Evolutionary conservation across 2,329 filamentous ascomycete species (phyloP), one percentile per base, ranked within the genome.

Genomic region (Colletotrichum chlorophyti): DNA sequence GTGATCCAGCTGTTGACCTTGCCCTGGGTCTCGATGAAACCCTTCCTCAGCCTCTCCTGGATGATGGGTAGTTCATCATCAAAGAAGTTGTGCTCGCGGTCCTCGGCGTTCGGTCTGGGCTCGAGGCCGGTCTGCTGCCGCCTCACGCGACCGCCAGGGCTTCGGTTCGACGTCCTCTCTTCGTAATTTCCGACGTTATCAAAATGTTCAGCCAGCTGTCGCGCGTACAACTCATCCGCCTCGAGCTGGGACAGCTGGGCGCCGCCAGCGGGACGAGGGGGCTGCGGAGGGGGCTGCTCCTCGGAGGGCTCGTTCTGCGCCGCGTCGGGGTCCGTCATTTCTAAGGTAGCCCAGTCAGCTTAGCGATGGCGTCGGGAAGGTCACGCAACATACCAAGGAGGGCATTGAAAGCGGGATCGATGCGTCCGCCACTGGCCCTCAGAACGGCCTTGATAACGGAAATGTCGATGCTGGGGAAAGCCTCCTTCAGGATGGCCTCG

Each of bases 21-120:
- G 53, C 85, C 88, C 76, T 98, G 95, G 2, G 95, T 98, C 70
- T 99, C 93, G 53, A 93, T 69, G 76, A 99, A 99, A 4, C 95
- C 95, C 76, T 98, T 96, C 70, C 89, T 90, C 65, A 99, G 84
- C 69, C 96, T 97, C 71, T 97, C 92, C 65, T 88, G 89, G 70
- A 99, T 97, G 46, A 94, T 87, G 1, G 95, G 94, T 12, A 99
- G 84, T 65, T 99, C 95, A 68, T 99, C 95, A 67, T 99, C 95
- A 66, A 98, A 86, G 74, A 99, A 99, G 78, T 86, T 97, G 69
- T 90, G 90, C 67, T 97, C 92, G 43, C 84, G 85, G 46, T 91
- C 88, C 12, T 87, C 40, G 62, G 85, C 82, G 65, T 84, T 83
- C 24, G 45, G 42, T 24, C 55, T 41, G 50, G 82, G 80, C 63